phyloP scores from a whole-genome alignment of 2,329 filamentous ascomycete species.

The Paraphaeosphaeria sporulosa region DNA sequence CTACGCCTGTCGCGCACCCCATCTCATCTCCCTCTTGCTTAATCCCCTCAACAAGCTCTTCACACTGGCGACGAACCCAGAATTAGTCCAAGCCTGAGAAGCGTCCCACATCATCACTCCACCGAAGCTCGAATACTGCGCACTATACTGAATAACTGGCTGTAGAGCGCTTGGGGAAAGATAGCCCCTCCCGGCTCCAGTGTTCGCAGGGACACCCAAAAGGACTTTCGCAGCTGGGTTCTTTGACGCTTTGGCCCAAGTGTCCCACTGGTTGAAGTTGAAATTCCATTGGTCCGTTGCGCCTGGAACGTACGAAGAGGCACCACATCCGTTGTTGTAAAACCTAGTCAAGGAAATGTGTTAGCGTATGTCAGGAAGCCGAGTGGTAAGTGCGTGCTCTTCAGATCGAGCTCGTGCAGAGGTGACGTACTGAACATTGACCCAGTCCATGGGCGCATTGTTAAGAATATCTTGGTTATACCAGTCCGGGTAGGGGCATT shows the following conservation, averaged over 20 bases:
- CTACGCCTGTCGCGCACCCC: slow-evolving; percentile 13
- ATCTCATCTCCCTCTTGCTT: slow-evolving; percentile 19
- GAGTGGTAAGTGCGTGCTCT: too few relatives aligned
- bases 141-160: slow-evolving; percentile 61
- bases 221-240: slow-evolving; percentile 69
- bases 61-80: slow-evolving; percentile 19
- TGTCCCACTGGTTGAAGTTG: slow-evolving; percentile 71
- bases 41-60: slow-evolving; percentile 18
- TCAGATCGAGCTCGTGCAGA: too few relatives aligned
- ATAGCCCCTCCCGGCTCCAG: slow-evolving; percentile 65
- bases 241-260: slow-evolving; percentile 67
- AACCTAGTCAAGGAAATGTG: slow-evolving; percentile 46
- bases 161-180: slow-evolving; percentile 56
- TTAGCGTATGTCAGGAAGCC: too few relatives aligned
- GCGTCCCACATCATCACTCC: slow-evolving; percentile 74
- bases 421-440: slow-evolving; percentile 61
- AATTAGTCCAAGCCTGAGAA: slow-evolving; percentile 42
- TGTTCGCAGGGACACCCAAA: slow-evolving; percentile 66
- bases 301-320: slow-evolving; percentile 59
- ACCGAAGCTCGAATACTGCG: slow-evolving; percentile 67
- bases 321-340: slow-evolving; percentile 74
- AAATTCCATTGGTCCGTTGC: slow-evolving; percentile 60
- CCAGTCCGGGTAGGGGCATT: slow-evolving; percentile 71
- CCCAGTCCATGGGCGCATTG: slow-evolving; percentile 64
- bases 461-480: slow-evolving; percentile 64